Base-by-base conservation (phyloP, 805 yeast genomes). In the Maudiozyma saulgeensis region DNA sequence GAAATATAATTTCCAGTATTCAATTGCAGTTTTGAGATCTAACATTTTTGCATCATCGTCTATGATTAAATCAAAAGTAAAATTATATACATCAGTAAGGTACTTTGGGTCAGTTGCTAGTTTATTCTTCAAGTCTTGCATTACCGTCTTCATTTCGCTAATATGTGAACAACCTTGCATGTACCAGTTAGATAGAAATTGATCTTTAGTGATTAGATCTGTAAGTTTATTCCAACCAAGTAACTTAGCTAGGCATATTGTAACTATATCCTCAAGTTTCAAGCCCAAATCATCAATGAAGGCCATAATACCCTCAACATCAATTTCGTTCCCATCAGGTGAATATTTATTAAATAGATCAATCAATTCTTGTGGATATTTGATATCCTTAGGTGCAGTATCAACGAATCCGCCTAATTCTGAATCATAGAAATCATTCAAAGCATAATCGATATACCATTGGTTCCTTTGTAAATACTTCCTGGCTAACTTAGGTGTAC, bases 1-100 rank as follows among this genome's bases (percentile, higher is more conserved):
- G 23, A 90, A 72, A 39, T 90, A 72, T 34, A 91, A 68, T 35
- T 69, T 66, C 98, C 97, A 91, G 67, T 88, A 86, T 18, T 78
- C 86, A 1, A 75, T 64, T 0, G 95, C 91, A 1, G 79, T 73
- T 0, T 82, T 90, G 3, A 71, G 63, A 49, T 62, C 70, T 19
- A 90, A 60, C 4, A 74, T 68, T 52, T 82, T 79, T 53, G 78
- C 80, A 13, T 81, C 79, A 5, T 72, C 72, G 43, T 82, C 91
- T 44, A 81, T 67, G 21, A 81, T 72, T 56, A 82, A 84, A 9
- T 70, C 74, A 68, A 84, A 91, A 0, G 95, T 74, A 66, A 79
- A 90, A 34, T 74, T 73, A 68, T 93, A 90, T 4, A 90, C 75
- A 28, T 68, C 63, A 47, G 76, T 74, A 57, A 83, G 78, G 49